Evolutionary conservation across 495 filamentous ascomycete species (phyloP).

Genomic region (Viridothelium virens): DNA sequence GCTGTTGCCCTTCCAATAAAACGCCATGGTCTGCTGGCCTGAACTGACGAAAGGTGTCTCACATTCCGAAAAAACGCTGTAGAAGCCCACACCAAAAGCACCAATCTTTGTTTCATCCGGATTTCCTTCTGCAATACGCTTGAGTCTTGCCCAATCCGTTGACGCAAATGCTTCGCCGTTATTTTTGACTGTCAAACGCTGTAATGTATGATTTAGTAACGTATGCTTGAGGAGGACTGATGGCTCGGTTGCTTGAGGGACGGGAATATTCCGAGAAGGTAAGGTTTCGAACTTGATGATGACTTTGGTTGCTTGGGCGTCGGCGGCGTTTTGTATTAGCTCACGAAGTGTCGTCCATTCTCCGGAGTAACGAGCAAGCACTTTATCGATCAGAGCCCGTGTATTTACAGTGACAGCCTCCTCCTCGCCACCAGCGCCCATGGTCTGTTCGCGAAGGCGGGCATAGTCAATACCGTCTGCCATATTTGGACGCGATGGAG

Average conservation of each 20-base stretch:
- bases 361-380: conserved; percentile 87
- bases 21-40: conserved; percentile 86
- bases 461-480: conserved; percentile 62
- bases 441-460: conserved; percentile 73
- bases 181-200: conserved; percentile 78
- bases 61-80: conserved; percentile 96
- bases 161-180: conserved; percentile 76
- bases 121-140: conserved; percentile 96
- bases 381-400: conserved; percentile 92
- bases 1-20: conserved; percentile 96
- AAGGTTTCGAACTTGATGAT: conserved; percentile 83
- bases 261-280: conserved; percentile 66
- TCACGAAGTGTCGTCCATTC: conserved; percentile 84
- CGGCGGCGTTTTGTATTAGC: conserved; percentile 95
- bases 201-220: conserved; percentile 72
- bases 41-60: conserved; percentile 95
- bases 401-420: conserved; percentile 99
- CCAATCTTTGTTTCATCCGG: conserved; percentile 98
- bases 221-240: conserved; percentile 72
- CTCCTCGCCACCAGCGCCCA: conserved; percentile 78
- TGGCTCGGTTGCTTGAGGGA: conserved; percentile 56
- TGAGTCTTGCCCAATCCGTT: conserved; percentile 87
- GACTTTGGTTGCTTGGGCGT: conserved; percentile 84
- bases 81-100: conserved; percentile 97
- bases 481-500: conserved; percentile 23